Percentiles rank a stretch among this genome's conserved stretches.
Evolutionary conservation across 2,329 filamentous ascomycete species (phyloP).

Genomic region (Botrytis hyacinthi): DNA sequence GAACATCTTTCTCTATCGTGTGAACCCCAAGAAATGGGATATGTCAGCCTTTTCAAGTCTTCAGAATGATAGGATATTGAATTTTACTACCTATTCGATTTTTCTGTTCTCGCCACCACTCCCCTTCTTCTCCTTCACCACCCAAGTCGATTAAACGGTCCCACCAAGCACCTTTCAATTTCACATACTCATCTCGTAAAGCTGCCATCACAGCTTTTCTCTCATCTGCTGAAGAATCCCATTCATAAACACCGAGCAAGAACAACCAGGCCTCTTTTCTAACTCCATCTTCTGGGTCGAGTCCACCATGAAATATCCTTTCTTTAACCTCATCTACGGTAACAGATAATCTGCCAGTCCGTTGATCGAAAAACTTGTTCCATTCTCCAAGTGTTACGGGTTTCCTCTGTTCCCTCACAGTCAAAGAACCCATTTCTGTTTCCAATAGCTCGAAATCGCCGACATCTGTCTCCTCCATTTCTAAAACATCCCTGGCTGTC

Average conservation of each 20-base stretch:
- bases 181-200: conserved; percentile 87
- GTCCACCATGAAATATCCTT: conserved; percentile 90
- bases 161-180: conserved; percentile 95
- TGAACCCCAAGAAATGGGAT: conserved; percentile 53
- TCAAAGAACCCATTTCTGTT: conserved; percentile 68
- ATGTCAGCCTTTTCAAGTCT: conserved; percentile 35
- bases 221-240: conserved; percentile 87
- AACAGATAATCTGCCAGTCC: conserved; percentile 70
- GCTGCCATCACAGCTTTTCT: conserved; percentile 80
- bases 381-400: conserved; percentile 81
- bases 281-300: conserved; percentile 85
- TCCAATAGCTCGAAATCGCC: conserved; percentile 95
- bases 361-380: conserved; percentile 81
- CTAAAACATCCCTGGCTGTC: conserved; percentile 88
- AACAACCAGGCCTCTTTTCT: conserved; percentile 97
- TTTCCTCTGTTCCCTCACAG: conserved; percentile 73
- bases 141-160: conserved; percentile 82
- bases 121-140: conserved; percentile 75
- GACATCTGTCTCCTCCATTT: conserved; percentile 90
- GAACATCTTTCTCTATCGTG: conserved; percentile 89
- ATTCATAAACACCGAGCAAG: conserved; percentile 85
- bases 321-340: conserved; percentile 94
- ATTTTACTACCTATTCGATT: conserved; percentile 77
- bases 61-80: conserved; percentile 7
- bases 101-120: conserved; percentile 97